A percentile compares a stretch with the other conserved stretches of the same genome.
Conservation (phyloP, 177 flowering plant genomes). For the Telopea speciosissima region DNA sequence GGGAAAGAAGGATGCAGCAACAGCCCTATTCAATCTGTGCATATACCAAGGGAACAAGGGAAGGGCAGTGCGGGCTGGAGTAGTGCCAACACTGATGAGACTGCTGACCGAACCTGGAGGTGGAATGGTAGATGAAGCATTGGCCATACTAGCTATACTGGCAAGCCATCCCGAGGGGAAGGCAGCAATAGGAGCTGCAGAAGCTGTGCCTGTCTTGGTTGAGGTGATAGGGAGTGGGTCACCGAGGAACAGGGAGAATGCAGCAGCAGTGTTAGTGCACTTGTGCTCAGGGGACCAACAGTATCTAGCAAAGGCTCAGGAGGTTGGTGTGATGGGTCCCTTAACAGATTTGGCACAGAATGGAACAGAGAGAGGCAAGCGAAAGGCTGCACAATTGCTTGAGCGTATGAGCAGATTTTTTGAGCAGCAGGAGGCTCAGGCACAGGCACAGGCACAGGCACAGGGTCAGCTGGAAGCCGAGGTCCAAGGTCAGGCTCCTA, state of each 20-base stretch:
- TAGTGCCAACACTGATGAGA: slow-evolving; percentile 63
- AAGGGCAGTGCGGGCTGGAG: slow-evolving; percentile 83
- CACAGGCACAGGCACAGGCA: slow-evolving; percentile 9
- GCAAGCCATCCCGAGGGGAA: slow-evolving; percentile 87
- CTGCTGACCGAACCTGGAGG: slow-evolving; percentile 70
- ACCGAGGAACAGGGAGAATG: slow-evolving; percentile 89
- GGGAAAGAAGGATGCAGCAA: slow-evolving; percentile 98
- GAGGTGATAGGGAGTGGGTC: slow-evolving; percentile 77
- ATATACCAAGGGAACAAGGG: slow-evolving; percentile 95
- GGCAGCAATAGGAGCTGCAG: slow-evolving; percentile 66
- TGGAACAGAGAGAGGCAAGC: slow-evolving; percentile 87
- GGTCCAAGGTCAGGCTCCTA: slow-evolving; percentile 18
- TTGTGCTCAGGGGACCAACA: slow-evolving; percentile 63
- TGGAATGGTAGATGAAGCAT: slow-evolving; percentile 90
- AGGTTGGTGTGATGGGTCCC: slow-evolving; percentile 57
- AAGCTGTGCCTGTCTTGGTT: slow-evolving; percentile 75
- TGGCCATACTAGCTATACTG: slow-evolving; percentile 82
- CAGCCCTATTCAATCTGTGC: slow-evolving; percentile 91
- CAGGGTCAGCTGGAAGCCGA: slow-evolving; percentile 13
- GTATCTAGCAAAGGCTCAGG: slow-evolving; percentile 55
- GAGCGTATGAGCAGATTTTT: slow-evolving; percentile 60
- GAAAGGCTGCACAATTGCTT: slow-evolving; percentile 77
- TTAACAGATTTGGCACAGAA: slow-evolving; percentile 61
- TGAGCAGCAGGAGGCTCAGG: slow-evolving; percentile 48
- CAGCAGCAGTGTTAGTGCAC: slow-evolving; percentile 88